Percentiles rank a stretch among this genome's conserved stretches.
phyloP scores from a whole-genome alignment of 495 filamentous ascomycete genomes.

The Pseudoneurospora amorphoporcata region DNA sequence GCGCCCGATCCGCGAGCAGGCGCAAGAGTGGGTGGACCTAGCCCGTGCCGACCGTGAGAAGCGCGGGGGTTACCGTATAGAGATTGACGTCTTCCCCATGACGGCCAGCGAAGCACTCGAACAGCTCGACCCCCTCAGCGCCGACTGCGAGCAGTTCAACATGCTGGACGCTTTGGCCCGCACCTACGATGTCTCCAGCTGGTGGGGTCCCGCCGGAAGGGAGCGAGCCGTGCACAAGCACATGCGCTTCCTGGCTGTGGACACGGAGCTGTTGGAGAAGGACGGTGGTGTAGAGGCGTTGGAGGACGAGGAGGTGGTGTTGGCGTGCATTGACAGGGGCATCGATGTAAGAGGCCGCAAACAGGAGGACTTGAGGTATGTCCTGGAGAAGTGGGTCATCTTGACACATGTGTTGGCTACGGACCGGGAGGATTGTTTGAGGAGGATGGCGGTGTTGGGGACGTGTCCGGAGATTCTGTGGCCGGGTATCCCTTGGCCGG shows the following conservation, averaged over 20 bases:
- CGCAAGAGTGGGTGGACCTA: neutral
- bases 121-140: neutral
- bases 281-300: constrained; percentile 27
- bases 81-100: neutral
- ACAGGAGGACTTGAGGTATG: constrained; percentile 16
- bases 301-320: constrained; percentile 29
- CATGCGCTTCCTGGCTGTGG: constrained; percentile 42
- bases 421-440: constrained; percentile 2
- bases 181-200: constrained; percentile 18
- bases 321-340: constrained; percentile 35
- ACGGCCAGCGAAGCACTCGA: neutral
- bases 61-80: neutral
- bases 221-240: constrained; percentile 5
- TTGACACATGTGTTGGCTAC: constrained; percentile 5
- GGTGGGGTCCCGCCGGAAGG: constrained; percentile 12
- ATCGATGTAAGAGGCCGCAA: constrained; percentile 22
- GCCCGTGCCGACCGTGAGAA: neutral
- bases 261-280: constrained; percentile 25
- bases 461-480: constrained; percentile 1
- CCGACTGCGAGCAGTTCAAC: neutral
- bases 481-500: neutral
- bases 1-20: neutral
- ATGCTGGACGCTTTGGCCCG: constrained; percentile 18
- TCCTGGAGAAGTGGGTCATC: constrained; percentile 26
- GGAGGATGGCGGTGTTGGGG: constrained; percentile 5